Evolutionary conservation across 306 rosid genomes (phyloP), one percentile per base, ranked within the genome.

Genomic region (Luffa aegyptiaca): DNA sequence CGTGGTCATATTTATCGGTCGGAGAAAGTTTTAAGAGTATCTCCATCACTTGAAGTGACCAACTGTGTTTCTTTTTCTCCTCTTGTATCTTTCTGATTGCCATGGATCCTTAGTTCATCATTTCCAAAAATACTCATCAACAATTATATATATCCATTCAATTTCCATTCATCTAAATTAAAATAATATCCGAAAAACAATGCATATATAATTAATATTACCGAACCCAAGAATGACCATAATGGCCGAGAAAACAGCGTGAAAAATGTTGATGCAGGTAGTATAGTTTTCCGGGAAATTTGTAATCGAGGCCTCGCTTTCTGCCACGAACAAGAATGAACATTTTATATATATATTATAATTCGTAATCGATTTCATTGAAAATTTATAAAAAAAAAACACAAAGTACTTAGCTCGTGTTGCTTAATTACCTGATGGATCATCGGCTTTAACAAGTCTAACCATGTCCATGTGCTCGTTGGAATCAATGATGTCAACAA

Each of bases 21-120:
- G 13, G 20, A 52, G 14, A 5, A 0, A 10, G 3, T 59, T 35
- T 58, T 13, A 81, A 17, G 61, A 81, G 81, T 56, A 71, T 45
- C 7, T 83, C 18, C 92, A 90, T 72, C 16, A 90, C 77, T 58
- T 86, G 87, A 78, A 33, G 11, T 45, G 90, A 80, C 90, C 89
- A 87, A 46, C 6, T 20, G 58, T 88, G 91, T 44, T 83, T 83
- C 16, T 83, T 33, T 70, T 79, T 87, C 59, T 79, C 65, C n/a
- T 81, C 63, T 44, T 35, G 76, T 63, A 83, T 78, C 59, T 58
- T 74, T 12, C 1, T 20, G 17, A 82, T 42, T 21, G 14, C 62
- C 36, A 0, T 3, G 16, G 61, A 16, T 18, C 82, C 85, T 78
- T 52, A 16, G 11, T 52, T 52, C 57, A 52, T 0, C 11, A 2